Evolutionary conservation across 768 basidiomycete species (phyloP), one percentile per base, ranked within the genome.

Genomic region (Boletus eberwhitei): DNA sequence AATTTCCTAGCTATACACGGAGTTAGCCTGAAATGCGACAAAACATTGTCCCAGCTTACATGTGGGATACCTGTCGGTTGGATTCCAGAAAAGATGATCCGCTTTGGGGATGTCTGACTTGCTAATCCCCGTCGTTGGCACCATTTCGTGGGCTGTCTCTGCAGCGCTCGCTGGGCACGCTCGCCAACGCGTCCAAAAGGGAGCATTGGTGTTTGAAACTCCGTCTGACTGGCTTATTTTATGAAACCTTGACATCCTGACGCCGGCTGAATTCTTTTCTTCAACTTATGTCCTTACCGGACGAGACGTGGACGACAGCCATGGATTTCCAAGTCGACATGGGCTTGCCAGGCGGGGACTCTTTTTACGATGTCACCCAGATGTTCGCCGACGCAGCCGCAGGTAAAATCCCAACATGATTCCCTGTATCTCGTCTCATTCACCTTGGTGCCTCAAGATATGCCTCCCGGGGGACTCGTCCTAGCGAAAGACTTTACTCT

Each of bases 31-130:
- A 32, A 31, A 39, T 11, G 31, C 29, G 12, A 57, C 32, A 22
- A 34, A 29, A 4, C 13, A 4, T 12, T 1, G 22, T 3, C 2
- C 3, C 5, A 2, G 67, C 81, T 61, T 70, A 94, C 93, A 73
- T 96, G 93, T 44, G 92, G 90, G 3, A 88, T 83, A 0, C 93
- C 91, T 2, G 95, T 95, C 0, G 95, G 95, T 66, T 96, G 95
- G 31, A 98, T 96, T 4, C 93, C 95, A 13, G 90, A 93, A 68
- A 98, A 88, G 36, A 95, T 75, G 45, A 85, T 76, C 14, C 81
- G 69, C 19, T 41, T 56, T 8, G 59, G 47, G 6, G 47, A 35
- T 16, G 47, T 32, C 49, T 55, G 57, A 38, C 32, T 45, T n/a
- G 56, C 19, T 7, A 59, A 8, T 39, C 37, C 11, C 3, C 61